Percentiles rank a stretch among this genome's conserved stretches.
Evolutionary conservation across 202 grass and related monocot genomes (phyloP).

Genomic region (Schoenoplectus tabernaemontani): DNA sequence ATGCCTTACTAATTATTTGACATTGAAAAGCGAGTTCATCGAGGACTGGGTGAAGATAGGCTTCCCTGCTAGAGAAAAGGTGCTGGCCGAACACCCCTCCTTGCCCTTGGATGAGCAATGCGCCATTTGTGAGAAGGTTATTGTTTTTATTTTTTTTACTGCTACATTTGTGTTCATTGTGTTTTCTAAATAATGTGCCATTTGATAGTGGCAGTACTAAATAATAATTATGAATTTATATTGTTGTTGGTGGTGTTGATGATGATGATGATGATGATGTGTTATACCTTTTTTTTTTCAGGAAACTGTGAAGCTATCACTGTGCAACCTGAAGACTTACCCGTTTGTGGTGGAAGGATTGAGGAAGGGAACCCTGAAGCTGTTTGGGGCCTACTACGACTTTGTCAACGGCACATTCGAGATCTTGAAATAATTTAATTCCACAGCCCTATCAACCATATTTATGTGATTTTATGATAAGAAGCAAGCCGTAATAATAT

Average conservation of each 20-base stretch:
- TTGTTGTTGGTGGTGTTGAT: no score
- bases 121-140: conserved; percentile 53
- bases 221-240: neutral
- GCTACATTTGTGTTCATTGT: neutral
- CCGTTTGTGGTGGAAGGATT: conserved; percentile 58
- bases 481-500: neutral
- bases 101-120: conserved; percentile 56
- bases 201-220: no score
- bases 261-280: no score
- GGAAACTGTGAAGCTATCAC: conserved; percentile 62
- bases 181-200: no score
- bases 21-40: conserved; percentile 48
- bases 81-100: conserved; percentile 17
- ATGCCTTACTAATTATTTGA: neutral
- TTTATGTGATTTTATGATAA: neutral
- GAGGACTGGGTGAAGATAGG: conserved; percentile 93
- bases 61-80: conserved; percentile 46
- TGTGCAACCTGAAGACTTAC: conserved; percentile 63
- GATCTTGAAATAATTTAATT: conserved; percentile 22
- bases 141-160: neutral
- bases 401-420: conserved; percentile 55
- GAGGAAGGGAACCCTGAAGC: conserved; percentile 43
- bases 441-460: neutral
- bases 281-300: conserved; percentile 6
- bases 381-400: conserved; percentile 66